phyloP scores from a whole-genome alignment of 1,284 basidiomycete species.

The Trichosporon sp. region DNA sequence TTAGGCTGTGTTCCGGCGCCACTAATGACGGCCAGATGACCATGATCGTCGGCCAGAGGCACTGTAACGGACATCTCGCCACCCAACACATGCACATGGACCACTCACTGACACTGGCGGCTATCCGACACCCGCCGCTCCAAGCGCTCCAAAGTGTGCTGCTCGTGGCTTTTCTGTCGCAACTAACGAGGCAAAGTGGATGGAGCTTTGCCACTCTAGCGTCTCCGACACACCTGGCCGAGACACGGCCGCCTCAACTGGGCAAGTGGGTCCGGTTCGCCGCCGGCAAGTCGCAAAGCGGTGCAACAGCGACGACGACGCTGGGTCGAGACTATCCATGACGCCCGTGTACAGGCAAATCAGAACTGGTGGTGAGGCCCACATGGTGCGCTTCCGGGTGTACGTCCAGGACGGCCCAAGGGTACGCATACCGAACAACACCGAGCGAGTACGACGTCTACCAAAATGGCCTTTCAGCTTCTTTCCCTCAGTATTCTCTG shows the following conservation, averaged over 20 bases:
- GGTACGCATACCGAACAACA: neutral
- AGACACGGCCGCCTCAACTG: neutral
- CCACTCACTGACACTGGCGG: neutral
- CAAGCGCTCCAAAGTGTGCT: neutral
- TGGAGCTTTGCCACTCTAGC: neutral
- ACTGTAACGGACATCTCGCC: neutral
- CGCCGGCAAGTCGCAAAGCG: neutral
- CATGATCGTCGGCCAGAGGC: neutral
- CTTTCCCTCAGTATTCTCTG: too few relatives aligned
- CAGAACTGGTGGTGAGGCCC: neutral
- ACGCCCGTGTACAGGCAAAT: neutral
- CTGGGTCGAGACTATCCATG: neutral
- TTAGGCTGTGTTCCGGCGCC: neutral
- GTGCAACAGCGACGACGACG: neutral
- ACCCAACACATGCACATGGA: neutral
- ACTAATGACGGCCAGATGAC: slow-evolving; percentile 1
- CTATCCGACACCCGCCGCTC: neutral
- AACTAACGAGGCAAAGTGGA: neutral
- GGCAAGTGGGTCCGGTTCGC: neutral
- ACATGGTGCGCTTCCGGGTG: neutral
- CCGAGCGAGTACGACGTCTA: neutral
- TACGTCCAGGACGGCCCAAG: neutral
- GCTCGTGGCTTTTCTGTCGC: neutral
- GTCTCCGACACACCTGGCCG: neutral
- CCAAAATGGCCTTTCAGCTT: too few relatives aligned